Evolutionary conservation across 805 yeast genomes (phyloP).

Genomic region (Spathaspora hagerdaliae): DNA sequence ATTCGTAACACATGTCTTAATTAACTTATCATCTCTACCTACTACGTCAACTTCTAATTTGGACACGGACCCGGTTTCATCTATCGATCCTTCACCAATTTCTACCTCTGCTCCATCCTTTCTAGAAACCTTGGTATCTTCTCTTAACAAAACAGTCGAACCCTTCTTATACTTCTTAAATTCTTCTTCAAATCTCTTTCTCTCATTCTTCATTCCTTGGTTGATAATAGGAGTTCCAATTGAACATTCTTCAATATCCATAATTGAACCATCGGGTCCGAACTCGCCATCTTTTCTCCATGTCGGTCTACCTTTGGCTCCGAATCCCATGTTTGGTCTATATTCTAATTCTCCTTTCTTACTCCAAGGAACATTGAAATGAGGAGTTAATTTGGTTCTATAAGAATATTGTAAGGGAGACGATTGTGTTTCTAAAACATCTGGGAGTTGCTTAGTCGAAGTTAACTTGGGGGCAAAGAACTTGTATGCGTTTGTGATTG

Average conservation of each 20-base stretch:
- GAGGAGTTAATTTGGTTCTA: conserved; percentile 94
- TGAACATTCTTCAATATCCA: conserved; percentile 92
- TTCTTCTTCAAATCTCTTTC: conserved; percentile 49
- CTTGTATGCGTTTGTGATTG: conserved; percentile 77
- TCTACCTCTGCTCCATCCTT: conserved; percentile 17
- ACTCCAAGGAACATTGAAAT: conserved; percentile 73
- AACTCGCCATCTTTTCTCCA: conserved; percentile 66
- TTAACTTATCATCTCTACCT: conserved; percentile 24
- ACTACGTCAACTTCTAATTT: conserved; percentile 21
- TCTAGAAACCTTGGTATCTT: conserved; percentile 50
- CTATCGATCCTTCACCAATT: conserved; percentile 43
- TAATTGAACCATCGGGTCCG: conserved; percentile 58
- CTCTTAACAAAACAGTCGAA: conserved; percentile 83
- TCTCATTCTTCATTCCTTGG: conserved; percentile 66
- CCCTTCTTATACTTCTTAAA: conserved; percentile 60
- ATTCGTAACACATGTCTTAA: conserved; percentile 75
- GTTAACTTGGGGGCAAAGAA: conserved; percentile 63
- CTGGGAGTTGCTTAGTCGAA: conserved; percentile 47
- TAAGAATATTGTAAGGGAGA: conserved; percentile 77
- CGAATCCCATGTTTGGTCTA: conserved; percentile 83
- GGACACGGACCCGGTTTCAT: conserved; percentile 30
- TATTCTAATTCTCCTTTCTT: conserved; percentile 27
- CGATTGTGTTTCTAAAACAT: conserved; percentile 57
- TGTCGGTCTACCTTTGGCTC: conserved; percentile 72
- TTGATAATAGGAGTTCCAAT: conserved; percentile 83